A percentile compares a stretch with the other conserved stretches of the same genome.
phyloP scores from a whole-genome alignment of 208 protist genomes.

The Leishmania arabica region DNA sequence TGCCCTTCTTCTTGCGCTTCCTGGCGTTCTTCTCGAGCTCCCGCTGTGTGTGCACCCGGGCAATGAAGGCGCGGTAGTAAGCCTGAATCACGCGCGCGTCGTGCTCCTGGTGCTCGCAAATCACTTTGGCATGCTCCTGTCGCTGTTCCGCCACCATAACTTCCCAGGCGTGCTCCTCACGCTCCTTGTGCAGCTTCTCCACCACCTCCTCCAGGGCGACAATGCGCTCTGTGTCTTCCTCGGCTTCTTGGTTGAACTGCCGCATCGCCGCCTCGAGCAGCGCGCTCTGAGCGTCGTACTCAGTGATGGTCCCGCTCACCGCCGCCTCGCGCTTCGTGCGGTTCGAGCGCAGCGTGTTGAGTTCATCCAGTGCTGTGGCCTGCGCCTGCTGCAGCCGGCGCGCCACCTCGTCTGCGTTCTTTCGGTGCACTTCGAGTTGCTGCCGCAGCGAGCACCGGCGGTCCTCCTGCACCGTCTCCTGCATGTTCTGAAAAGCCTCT shows the following conservation, averaged over 20 bases:
- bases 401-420: slow-evolving; percentile 45
- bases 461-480: slow-evolving; percentile 53
- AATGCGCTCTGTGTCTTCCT: slow-evolving; percentile 75
- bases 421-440: slow-evolving; percentile 57
- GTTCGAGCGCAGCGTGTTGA: slow-evolving; percentile 58
- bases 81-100: slow-evolving; percentile 81
- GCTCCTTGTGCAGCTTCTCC: slow-evolving; percentile 50
- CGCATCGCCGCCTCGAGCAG: slow-evolving; percentile 38
- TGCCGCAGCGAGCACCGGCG: slow-evolving; percentile 42
- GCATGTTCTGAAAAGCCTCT: slow-evolving; percentile 60
- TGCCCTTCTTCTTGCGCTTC: slow-evolving; percentile 54
- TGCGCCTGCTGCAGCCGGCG: slow-evolving; percentile 39
- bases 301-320: slow-evolving; percentile 78
- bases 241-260: slow-evolving; percentile 70
- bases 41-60: slow-evolving; percentile 44
- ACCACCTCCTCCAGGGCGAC: slow-evolving; percentile 70
- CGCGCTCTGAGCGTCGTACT: slow-evolving; percentile 82
- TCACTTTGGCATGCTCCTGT: slow-evolving; percentile 60
- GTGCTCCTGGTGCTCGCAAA: slow-evolving; percentile 43
- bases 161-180: slow-evolving; percentile 76
- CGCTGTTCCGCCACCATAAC: slow-evolving; percentile 64
- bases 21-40: slow-evolving; percentile 39
- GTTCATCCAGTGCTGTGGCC: slow-evolving; percentile 54
- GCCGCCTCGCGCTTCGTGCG: slow-evolving; percentile 81
- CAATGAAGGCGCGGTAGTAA: slow-evolving; percentile 75